Base-by-base conservation (phyloP, 1,139 yeast genomes). In the Zygosaccharomyces sapae region DNA sequence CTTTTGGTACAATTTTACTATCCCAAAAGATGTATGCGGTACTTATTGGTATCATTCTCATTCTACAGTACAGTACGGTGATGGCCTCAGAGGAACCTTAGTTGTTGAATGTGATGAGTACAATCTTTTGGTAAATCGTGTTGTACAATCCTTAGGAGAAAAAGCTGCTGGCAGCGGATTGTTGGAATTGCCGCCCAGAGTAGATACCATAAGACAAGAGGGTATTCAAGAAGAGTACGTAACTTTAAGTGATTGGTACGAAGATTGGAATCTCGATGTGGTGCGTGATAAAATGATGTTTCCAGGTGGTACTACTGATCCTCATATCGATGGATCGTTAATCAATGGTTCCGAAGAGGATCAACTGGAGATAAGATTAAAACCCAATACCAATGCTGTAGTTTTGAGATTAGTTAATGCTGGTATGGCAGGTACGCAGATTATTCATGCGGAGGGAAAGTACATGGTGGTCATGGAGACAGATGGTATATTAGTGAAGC, bases 401-500 rank as follows among this genome's bases (percentile, higher is more conserved):
- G 46, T 70, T 39, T 43, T 65, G 3, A 60, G 77, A 45, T 55
- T 74, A 20, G 61, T 71, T 44, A 74, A 74, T 55, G 61, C 67
- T 18, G 78, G 77, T 12, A 68, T 72, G 54, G 73, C 75, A 35
- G 71, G 73, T 20, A 72, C 76, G n/a, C 71, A 73, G 52, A 67
- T 72, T 47, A 62, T 74, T 52, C 70, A 70, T 53, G 62, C 74
- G 51, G 75, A 71, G 49, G 67, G 72, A 48, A 83, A 79, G 56
- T 72, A 70, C 25, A 63, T 83, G 48, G 70, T 71, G 3, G 70
- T 83, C 10, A 75, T 83, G 34, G 89, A 82, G 62, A 81, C 83
- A 18, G 95, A 86, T 63, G 90, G 92, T 46, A 69, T 82, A 12
- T 72, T 72, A 38, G 80, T 83, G 10, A 73, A 79, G 55, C 82